Percentiles rank a stretch among this genome's conserved stretches.
phyloP scores from a whole-genome alignment of 2,329 filamentous ascomycete genomes.

The Verticillium isaacii region DNA sequence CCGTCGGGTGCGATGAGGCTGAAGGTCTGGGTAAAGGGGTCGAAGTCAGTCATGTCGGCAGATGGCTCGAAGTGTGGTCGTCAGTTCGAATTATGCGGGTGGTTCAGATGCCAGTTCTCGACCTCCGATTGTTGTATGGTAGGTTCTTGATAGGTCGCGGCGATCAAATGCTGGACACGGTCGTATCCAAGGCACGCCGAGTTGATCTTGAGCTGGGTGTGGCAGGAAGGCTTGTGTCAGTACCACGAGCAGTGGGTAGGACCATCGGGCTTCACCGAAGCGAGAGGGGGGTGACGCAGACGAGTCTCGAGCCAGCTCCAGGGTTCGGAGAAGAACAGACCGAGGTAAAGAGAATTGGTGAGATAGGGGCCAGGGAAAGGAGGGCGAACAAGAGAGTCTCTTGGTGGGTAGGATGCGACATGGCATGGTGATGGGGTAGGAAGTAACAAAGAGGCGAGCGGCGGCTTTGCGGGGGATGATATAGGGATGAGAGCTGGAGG shows the following conservation, averaged over 20 bases:
- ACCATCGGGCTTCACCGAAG: not conserved
- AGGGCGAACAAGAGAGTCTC: not conserved
- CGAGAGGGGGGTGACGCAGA: not conserved
- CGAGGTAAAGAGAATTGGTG: not conserved
- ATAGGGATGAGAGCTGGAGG: not conserved
- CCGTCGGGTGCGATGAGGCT: constrained; percentile 27
- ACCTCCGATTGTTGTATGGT: not conserved
- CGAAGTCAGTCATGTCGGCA: constrained; percentile 16
- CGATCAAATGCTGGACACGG: not conserved
- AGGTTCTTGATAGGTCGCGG: not conserved
- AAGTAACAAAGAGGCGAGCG: not conserved
- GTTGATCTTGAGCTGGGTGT: not conserved
- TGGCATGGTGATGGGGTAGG: not conserved
- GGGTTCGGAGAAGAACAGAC: not conserved
- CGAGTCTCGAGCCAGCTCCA: not conserved
- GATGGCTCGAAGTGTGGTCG: not conserved
- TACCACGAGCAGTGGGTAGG: not conserved
- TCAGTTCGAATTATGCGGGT: not conserved
- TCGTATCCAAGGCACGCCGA: not conserved
- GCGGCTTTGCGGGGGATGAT: not conserved
- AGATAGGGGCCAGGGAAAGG: not conserved
- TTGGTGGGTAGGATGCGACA: not conserved
- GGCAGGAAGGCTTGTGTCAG: not conserved
- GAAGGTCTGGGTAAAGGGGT: constrained; percentile 30
- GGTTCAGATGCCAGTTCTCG: not conserved